These are phyloP conservation scores for Solanum etuberosum DNA, from an alignment of 257 asterid genomes.

Conservation along the genomic window DNA sequence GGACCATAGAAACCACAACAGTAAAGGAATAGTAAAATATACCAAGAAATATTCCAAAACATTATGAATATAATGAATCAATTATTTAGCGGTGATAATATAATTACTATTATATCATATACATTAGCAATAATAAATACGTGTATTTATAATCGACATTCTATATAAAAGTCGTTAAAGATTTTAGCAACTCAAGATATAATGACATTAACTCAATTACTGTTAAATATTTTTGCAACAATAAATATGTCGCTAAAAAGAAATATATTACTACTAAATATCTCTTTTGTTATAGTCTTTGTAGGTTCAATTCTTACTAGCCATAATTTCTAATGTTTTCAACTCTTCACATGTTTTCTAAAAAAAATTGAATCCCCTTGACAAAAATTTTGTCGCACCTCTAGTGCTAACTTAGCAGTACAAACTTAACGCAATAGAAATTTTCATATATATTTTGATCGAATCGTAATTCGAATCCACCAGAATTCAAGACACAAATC, in stretches of 20 bases:
- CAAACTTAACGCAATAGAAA: not conserved
- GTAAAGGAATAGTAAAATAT: not conserved
- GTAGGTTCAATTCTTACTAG: too few relatives aligned
- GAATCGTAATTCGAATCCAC: not conserved
- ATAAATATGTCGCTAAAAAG: too few relatives aligned
- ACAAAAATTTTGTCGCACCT: not conserved
- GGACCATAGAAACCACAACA: not conserved
- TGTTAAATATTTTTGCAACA: too few relatives aligned
- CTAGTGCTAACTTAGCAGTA: not conserved
- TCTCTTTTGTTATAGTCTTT: too few relatives aligned
- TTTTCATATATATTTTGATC: not conserved
- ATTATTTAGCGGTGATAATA: too few relatives aligned
- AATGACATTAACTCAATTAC: too few relatives aligned
- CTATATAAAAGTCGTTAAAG: too few relatives aligned
- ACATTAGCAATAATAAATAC: too few relatives aligned
- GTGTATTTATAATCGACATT: too few relatives aligned
- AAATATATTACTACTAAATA: too few relatives aligned
- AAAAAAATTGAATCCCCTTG: not conserved
- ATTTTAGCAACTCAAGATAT: accelerated
- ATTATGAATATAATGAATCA: not conserved
- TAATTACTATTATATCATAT: too few relatives aligned
- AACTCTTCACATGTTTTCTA: not conserved
- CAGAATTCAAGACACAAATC: not conserved
- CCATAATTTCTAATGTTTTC: not conserved
- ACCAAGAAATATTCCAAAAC: not conserved